Evolutionary conservation across 768 basidiomycete genomes (phyloP), one percentile per base, ranked within the genome.

Genomic region (Neoboletus brunneissimus): DNA sequence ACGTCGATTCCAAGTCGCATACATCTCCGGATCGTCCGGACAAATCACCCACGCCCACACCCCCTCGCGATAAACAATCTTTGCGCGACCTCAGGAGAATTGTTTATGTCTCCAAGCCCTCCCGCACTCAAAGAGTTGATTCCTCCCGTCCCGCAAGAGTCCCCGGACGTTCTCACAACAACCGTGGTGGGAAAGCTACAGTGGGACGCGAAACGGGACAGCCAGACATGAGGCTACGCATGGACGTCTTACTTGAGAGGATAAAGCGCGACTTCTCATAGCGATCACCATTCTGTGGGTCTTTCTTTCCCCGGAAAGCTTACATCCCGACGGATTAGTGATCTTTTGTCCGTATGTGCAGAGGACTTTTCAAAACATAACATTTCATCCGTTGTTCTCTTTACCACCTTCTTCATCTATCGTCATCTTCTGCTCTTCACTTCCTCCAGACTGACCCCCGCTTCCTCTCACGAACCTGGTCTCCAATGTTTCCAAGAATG

Each of bases 241-340:
- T 96, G 91, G 83, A 85, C 58, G 86, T 82, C 29, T 79, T 96
- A 79, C 79, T 96, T 55, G 90, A 92, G 70, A 87, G 88, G 73
- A 94, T 96, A 61, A 88, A 90, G 70, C 81, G 80, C 47, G 80
- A 86, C 64, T 68, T 73, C 38, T 66, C 73, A 52, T 84, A 68
- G 69, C 45, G 34, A 55, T 53, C 37, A 12, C 31, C 10, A 23
- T 51, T 23, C 20, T n/a, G 57, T 54, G 27, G 12, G 64, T 54
- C 29, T 29, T 44, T 55, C 11, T 23, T 41, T 45, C 10, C 3
- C 29, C 48, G 20, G 16, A 43, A 27, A 20, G 18, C 13, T 40
- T 2, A 32, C n/a, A 20, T 38, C 16, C 53, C 31, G 32, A 68
- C 41, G 37, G 40, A 27, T 34, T 27, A 7, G 12, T 29, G 35